Base-by-base conservation (phyloP, 2,329 filamentous ascomycete genomes). In the Canariomyces notabilis region DNA sequence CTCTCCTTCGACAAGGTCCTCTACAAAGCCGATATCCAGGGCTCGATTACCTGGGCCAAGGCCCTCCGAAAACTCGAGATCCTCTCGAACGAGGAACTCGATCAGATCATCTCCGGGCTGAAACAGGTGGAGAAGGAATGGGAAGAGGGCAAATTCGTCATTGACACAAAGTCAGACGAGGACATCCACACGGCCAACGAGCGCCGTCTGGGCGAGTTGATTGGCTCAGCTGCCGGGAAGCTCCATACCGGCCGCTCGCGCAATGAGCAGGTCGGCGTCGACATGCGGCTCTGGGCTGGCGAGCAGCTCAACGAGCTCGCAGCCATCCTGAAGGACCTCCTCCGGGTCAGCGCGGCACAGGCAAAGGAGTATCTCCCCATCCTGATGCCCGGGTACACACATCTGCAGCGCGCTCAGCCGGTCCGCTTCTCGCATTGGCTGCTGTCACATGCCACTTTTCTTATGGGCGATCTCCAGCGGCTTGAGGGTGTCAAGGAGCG, bases 201-300 rank as follows among this genome's bases (percentile, higher is more conserved):
- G 67, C 80, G 84, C 44, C 77, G 84, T 2, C 67, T 88, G 2
- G 85, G 87, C 42, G 89, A 95, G 71, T 77, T 95, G 52, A 90
- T 95, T 52, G 88, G 89, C 59, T 90, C 86, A 65, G 80, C 89
- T 20, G 88, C 84, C 1, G 89, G 90, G 19, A 95, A 95, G 72
- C 78, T 95, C 48, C 90, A 95, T 68, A 95, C 89, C 2, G 84
- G 84, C 35, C 83, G 90, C 42, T 90, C 85, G 65, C 79, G 89
- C 57, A 95, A 95, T 61, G 89, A 96, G 68, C 89, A 95, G 69
- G 82, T 95, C 46, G 89, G 83, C 38, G 90, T 85, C 18, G 89
- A 95, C 60, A 91, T 95, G 86, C 83, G 89, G 51, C 73, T 95
- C 64, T 96, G 89, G 54, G 51, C 51, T 11, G 46, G 46, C 22